A percentile compares a stretch with the other conserved stretches of the same genome.
Conservation (phyloP, 1,284 basidiomycete species). For the Apiotrichum brassicae region DNA sequence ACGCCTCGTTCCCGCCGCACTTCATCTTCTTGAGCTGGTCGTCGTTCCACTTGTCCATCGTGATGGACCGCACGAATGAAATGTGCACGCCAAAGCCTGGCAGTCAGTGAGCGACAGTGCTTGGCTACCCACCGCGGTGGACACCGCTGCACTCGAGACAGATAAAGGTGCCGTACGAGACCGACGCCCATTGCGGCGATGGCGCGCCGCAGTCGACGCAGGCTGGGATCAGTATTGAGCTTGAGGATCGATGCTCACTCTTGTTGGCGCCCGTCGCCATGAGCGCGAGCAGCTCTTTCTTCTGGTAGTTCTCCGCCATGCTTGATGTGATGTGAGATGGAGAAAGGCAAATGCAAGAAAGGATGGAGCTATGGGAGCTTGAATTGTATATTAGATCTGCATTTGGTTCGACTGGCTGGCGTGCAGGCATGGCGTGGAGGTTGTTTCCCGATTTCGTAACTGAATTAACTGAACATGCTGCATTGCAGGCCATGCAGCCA, state of each 20-base stretch:
- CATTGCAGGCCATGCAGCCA: no score
- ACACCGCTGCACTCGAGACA: constrained; percentile 85
- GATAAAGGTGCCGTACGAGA: constrained; percentile 64
- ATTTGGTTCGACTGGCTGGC: no score
- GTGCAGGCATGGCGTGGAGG: no score
- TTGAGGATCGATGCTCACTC: constrained; percentile 34
- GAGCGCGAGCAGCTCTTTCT: constrained; percentile 59
- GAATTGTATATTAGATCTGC: no score
- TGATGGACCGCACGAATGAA: constrained; percentile 84
- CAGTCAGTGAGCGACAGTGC: neutral
- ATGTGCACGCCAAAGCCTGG: constrained; percentile 42
- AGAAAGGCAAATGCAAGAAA: neutral
- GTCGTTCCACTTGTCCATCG: constrained; percentile 92
- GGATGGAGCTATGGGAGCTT: neutral
- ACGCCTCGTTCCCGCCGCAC: constrained; percentile 79
- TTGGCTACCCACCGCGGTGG: constrained; percentile 60
- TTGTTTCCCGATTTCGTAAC: no score
- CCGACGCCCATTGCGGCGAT: constrained; percentile 85
- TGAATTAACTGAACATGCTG: no score
- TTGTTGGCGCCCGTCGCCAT: constrained; percentile 68
- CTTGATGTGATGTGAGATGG: neutral
- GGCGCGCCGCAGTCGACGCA: constrained; percentile 78
- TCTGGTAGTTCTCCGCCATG: constrained; percentile 59
- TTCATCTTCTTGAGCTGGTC: constrained; percentile 87
- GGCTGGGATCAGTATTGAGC: constrained; percentile 29